Conservation (phyloP, 176 grass and related monocot genomes). For the Calamus simplicifolius region DNA sequence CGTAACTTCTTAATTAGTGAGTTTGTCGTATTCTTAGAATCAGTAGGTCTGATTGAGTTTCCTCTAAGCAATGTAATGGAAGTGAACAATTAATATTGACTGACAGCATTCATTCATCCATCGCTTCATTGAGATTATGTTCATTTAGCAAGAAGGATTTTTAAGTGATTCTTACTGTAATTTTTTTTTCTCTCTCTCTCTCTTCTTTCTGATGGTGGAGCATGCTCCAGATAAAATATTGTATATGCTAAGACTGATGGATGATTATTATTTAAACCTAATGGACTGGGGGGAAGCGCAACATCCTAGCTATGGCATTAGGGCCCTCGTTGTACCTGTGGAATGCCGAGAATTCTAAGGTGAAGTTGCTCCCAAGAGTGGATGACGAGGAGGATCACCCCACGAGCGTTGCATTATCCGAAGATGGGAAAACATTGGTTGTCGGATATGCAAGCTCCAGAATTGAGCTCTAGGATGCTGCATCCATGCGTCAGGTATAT, state of each 20-base stretch:
- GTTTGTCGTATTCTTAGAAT: no score
- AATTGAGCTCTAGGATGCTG: constrained; percentile 29
- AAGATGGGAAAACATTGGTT: constrained; percentile 21
- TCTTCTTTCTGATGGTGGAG: neutral
- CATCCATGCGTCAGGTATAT: constrained; percentile 12
- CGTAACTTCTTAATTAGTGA: no score
- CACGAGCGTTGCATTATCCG: constrained; percentile 28
- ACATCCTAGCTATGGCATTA: constrained; percentile 23
- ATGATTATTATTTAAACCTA: constrained; percentile 24
- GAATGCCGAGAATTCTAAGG: constrained; percentile 7
- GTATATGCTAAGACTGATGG: constrained; percentile 15
- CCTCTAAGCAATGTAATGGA: no score
- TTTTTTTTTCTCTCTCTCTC: no score
- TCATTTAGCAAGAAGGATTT: no score
- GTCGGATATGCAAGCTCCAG: constrained; percentile 26
- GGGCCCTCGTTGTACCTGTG: constrained; percentile 27
- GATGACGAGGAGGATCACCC: constrained; percentile 19
- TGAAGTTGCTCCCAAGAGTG: constrained; percentile 10
- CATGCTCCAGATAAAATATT: constrained; percentile 21
- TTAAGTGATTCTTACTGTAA: no score
- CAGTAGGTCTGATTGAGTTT: no score
- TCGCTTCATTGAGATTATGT: no score
- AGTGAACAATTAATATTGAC: no score
- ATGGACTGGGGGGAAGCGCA: constrained; percentile 32
- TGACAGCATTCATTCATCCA: no score